A percentile compares a stretch with the other conserved stretches of the same genome.
Evolutionary conservation across 139 green algal genomes (phyloP).

Genomic region (Eudorina sp.): DNA sequence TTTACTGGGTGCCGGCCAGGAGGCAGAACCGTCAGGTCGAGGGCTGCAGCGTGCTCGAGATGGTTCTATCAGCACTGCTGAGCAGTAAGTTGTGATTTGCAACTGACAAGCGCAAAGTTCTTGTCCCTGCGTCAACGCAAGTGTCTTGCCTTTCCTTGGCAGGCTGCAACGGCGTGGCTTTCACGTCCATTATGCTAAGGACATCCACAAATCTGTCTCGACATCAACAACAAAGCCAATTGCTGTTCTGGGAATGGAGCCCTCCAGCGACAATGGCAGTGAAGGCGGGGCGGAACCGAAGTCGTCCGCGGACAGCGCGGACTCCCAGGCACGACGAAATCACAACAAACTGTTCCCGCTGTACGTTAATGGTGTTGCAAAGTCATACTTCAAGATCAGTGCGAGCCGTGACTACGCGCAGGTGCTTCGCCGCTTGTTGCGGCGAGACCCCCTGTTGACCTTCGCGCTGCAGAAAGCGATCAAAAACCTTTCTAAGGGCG

Average conservation of each 20-base stretch:
- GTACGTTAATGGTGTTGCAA: slow-evolving; percentile 51
- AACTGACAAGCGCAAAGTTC: background rate
- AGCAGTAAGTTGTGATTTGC: slow-evolving; percentile 4
- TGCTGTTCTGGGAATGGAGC: slow-evolving; percentile 38
- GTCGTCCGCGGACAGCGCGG: background rate
- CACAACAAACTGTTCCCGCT: slow-evolving; percentile 61
- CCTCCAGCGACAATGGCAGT: background rate
- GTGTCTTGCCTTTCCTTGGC: background rate
- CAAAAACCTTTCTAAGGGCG: slow-evolving; percentile 45
- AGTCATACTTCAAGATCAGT: slow-evolving; percentile 54
- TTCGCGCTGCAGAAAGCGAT: slow-evolving; percentile 68
- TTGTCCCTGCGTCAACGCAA: background rate
- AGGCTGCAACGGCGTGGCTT: slow-evolving; percentile 38
- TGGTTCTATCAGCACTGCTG: background rate
- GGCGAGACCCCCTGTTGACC: slow-evolving; percentile 61
- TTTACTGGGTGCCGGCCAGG: background rate
- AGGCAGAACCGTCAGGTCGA: background rate
- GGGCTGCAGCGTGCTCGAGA: background rate
- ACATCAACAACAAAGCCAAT: slow-evolving; percentile 40
- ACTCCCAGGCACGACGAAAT: slow-evolving; percentile 19
- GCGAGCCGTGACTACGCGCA: slow-evolving; percentile 51
- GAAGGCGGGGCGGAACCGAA: background rate
- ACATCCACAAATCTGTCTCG: slow-evolving; percentile 41
- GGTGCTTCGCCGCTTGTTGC: slow-evolving; percentile 59
- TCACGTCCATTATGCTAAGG: slow-evolving; percentile 25